Base-by-base conservation (phyloP, 2,329 filamentous ascomycete genomes). In the Hymenoscyphus infarciens region DNA sequence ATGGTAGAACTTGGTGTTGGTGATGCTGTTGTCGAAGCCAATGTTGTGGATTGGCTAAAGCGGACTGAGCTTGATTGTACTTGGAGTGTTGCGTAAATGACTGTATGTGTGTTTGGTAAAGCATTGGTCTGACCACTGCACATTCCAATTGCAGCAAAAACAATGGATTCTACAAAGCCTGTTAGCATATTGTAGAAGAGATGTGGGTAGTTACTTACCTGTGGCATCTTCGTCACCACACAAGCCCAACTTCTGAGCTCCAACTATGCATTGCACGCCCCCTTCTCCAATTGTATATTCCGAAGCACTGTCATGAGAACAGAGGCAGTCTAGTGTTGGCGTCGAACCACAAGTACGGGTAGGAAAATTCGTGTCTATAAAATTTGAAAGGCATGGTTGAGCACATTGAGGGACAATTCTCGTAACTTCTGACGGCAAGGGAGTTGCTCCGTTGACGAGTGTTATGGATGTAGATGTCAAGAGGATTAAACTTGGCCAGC, bases 241-340 rank as follows among this genome's bases (percentile, higher is more conserved):
- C 15, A 75, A 76, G 2, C 81, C 81, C 54, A 80, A 70, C 39
- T 74, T 74, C 61, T 72, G 75, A 70, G 84, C 81, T 7, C 83
- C 83, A 8, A 83, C 77, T 38, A 90, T 81, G 73, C 89, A 92
- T 70, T 87, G 83, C 65, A 91, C 75, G 4, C 85, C 87, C 11
- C 82, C 88, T 75, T 92, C 89, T n/a, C 87, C 88, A 56, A 91
- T 71, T 1, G 89, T 91, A 69, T 86, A 88, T 10, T 86, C 87
- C 33, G 82, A 82, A 13, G 74, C 75, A 8, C 87, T 87, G 38
- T 79, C 78, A 63, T 80, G 79, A 42, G 81, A 80, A 73, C 89
- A 92, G 6, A 92, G 78, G 68, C 87, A 91, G 69, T 80, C 76
- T 67, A 91, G 73, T 29, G 86, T 80, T 11, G 81, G 78, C 15